Conservation (phyloP, 2,329 filamentous ascomycete genomes). For the Lecanoromycetidae sp. region DNA sequence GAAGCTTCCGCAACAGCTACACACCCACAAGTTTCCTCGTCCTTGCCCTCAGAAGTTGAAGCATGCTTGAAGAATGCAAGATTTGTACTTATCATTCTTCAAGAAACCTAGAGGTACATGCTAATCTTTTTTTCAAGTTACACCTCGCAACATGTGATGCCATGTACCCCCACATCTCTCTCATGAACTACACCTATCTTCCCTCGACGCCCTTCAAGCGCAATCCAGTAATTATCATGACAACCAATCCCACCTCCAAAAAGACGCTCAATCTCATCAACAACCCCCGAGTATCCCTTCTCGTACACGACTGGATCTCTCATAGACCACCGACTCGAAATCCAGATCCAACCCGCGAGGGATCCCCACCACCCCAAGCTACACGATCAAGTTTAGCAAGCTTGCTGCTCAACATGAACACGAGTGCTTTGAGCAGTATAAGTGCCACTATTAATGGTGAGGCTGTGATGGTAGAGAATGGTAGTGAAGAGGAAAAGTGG, state of each 20-base stretch:
- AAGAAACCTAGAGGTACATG: conserved; percentile 5
- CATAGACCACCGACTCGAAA: conserved; percentile 70
- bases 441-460: conserved; percentile 87
- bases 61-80: conserved; percentile 88
- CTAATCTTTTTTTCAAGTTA: conserved; percentile 40
- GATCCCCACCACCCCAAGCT: conserved; percentile 50
- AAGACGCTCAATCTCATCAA: conserved; percentile 64
- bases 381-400: conserved; percentile 64
- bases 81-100: conserved; percentile 51
- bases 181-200: conserved; percentile 99
- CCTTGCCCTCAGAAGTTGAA: conserved; percentile 71
- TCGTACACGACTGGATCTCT: conserved; percentile 98
- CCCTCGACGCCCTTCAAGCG: conserved; percentile 58
- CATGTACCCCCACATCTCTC: conserved; percentile 77
- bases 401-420: conserved; percentile 82
- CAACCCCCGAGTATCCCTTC: conserved; percentile 78
- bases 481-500: conserved; percentile 71
- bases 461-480: conserved; percentile 58
- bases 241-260: conserved; percentile 61
- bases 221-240: conserved; percentile 87
- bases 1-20: conserved; percentile 63
- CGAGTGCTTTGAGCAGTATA: conserved; percentile 74
- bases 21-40: conserved; percentile 55
- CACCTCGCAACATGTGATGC: conserved; percentile 84
- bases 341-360: conserved; percentile 39